Evolutionary conservation across 129 eudicot genomes (phyloP).

Genomic region (Dittrichia graveolens): DNA sequence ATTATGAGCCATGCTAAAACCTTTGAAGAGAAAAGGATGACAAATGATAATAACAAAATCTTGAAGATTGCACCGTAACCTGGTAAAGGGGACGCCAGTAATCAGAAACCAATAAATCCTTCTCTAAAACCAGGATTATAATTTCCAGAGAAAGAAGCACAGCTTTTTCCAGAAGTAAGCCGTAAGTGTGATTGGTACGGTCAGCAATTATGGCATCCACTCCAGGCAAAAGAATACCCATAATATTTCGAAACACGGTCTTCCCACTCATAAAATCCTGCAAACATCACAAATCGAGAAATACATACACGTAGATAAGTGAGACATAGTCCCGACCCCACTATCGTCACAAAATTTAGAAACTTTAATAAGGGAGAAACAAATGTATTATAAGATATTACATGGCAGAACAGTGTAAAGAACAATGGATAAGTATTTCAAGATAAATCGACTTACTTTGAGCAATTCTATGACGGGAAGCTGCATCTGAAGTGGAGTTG

Average conservation of each 20-base stretch:
- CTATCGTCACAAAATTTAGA: neutral
- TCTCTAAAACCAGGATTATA: slow-evolving; percentile 71
- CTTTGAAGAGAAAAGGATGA: neutral
- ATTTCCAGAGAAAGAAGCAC: slow-evolving; percentile 75
- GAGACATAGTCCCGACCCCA: no score
- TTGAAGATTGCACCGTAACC: slow-evolving; percentile 39
- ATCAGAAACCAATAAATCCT: slow-evolving; percentile 77
- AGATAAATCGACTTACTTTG: slow-evolving; percentile 48
- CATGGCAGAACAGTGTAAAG: neutral
- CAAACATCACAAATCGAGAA: slow-evolving; percentile 28
- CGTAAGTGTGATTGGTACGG: slow-evolving; percentile 78
- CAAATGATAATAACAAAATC: slow-evolving; percentile 19
- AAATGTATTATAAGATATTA: neutral
- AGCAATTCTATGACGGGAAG: slow-evolving; percentile 83
- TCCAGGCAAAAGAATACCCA: slow-evolving; percentile 89
- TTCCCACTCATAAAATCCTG: slow-evolving; percentile 99
- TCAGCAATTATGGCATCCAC: slow-evolving; percentile 79
- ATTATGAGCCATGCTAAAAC: neutral
- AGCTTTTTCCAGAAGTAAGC: slow-evolving; percentile 82
- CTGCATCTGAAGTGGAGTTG: slow-evolving; percentile 79
- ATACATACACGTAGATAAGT: neutral
- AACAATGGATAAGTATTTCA: slow-evolving; percentile 8
- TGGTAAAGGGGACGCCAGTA: slow-evolving; percentile 93
- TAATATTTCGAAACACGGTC: slow-evolving; percentile 74
- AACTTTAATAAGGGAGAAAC: neutral